Evolutionary conservation across 2,329 filamentous ascomycete species (phyloP), one percentile per base, ranked within the genome.

Genomic region (Chaetomium strumarium): DNA sequence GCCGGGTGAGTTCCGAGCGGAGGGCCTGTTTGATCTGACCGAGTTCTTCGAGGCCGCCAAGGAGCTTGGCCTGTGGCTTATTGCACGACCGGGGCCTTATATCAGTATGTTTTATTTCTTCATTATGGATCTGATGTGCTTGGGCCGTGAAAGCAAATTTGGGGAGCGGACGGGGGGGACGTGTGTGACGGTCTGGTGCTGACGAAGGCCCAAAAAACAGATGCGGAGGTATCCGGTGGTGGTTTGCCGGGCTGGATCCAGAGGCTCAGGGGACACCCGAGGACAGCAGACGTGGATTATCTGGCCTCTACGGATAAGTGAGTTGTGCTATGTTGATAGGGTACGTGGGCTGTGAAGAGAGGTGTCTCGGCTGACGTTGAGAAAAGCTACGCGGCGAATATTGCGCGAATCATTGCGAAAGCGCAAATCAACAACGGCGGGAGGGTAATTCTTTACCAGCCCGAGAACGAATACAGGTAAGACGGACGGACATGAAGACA

Each of bases 341-440:
- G 36, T 6, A 3, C 38, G 17, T 13, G 7, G 17, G 29, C 7
- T 24, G 9, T 13, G 31, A 2, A n/a, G n/a, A n/a, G n/a, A n/a
- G n/a, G 40, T 2, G 17, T 11, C 17, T 20, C 51, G 43, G 48
- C 44, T 52, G 19, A 42, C n/a, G 2, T 6, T 1, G 5, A 2
- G 11, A 20, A 20, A 49, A 79, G 77, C 57, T 88, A 90, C 58
- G 76, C 82, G 58, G 67, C 74, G 7, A 74, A 81, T 9, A 76
- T 91, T 45, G 79, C 78, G 24, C 74, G 75, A 12, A 81, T 84
- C 9, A 84, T 95, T 58, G 85, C 88, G 4, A 80, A 83, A 50
- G 83, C 80, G 0, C 88, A 93, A 62, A 91, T 95, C 62, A 92
- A 87, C 1, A 88, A 91, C 48, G 88, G 86, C 0, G 89, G 89